Conservation (phyloP, 345 rosid species). For the Populus pruinosa region DNA sequence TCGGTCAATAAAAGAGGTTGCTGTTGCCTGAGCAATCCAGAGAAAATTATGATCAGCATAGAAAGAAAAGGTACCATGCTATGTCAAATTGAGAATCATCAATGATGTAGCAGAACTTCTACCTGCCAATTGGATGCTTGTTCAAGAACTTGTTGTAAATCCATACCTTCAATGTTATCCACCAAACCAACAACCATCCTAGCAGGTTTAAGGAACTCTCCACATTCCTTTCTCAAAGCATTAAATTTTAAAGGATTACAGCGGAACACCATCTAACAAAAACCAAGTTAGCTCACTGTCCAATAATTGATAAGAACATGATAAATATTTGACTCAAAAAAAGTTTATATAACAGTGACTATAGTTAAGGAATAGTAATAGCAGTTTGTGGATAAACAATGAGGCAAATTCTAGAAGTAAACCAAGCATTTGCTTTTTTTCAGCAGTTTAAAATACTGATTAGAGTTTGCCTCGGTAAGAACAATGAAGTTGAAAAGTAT, state of each 20-base stretch:
- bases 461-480: no score
- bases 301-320: not conserved
- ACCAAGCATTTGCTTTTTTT: no score
- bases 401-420: no score
- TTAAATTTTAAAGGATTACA: conserved; percentile 59
- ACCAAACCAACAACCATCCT: conserved; percentile 39
- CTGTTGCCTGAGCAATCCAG: conserved; percentile 61
- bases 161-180: conserved; percentile 35
- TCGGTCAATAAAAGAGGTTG: conserved; percentile 55
- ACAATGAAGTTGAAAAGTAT: no score
- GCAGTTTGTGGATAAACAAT: not conserved
- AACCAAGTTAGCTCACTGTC: no score
- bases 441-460: no score
- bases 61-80: not conserved
- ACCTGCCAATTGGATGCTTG: conserved; percentile 87
- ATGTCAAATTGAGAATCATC: not conserved
- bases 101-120: conserved; percentile 6
- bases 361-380: not conserved
- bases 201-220: conserved; percentile 55
- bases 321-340: not conserved
- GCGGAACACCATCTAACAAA: conserved; percentile 70
- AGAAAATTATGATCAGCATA: conserved; percentile 9
- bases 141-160: conserved; percentile 47
- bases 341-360: not conserved
- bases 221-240: conserved; percentile 56